These are phyloP conservation scores for Akanthomyces muscarius DNA, from an alignment of 2,329 filamentous ascomycete species.

Conservation along the genomic window DNA sequence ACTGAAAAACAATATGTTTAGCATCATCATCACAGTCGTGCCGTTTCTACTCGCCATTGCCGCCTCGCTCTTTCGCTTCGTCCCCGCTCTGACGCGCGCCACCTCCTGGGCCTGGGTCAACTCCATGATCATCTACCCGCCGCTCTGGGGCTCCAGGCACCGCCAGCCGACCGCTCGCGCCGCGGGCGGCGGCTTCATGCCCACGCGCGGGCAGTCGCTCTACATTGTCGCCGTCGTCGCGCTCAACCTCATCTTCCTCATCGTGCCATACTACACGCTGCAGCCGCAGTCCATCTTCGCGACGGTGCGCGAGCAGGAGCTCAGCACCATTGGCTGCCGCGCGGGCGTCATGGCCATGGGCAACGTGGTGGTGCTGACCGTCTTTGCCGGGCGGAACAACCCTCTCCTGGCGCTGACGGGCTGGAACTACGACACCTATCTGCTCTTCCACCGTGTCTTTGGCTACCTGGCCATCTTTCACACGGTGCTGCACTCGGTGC, in stretches of 20 bases:
- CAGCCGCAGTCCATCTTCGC: slow-evolving; percentile 28
- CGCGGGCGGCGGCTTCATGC: slow-evolving; percentile 27
- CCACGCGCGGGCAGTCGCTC: slow-evolving; percentile 33
- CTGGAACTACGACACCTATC: slow-evolving; percentile 35
- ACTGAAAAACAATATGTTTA: background rate
- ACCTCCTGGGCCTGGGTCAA: slow-evolving; percentile 27
- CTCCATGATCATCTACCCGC: slow-evolving; percentile 30
- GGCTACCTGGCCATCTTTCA: slow-evolving; percentile 74
- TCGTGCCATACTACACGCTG: slow-evolving; percentile 28
- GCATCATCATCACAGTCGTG: slow-evolving; percentile 25
- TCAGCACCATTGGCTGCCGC: slow-evolving; percentile 34
- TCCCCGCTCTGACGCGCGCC: slow-evolving; percentile 27
- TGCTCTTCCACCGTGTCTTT: slow-evolving; percentile 36
- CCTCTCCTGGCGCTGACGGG: slow-evolving; percentile 32
- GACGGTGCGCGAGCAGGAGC: slow-evolving; percentile 24
- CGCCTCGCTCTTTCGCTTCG: slow-evolving; percentile 33
- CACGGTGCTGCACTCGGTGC: slow-evolving; percentile 52
- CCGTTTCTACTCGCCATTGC: slow-evolving; percentile 30
- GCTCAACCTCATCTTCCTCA: slow-evolving; percentile 32
- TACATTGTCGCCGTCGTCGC: slow-evolving; percentile 32
- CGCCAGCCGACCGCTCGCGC: slow-evolving; percentile 26
- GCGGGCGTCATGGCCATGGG: slow-evolving; percentile 33
- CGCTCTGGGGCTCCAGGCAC: slow-evolving; percentile 30
- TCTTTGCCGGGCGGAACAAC: slow-evolving; percentile 36
- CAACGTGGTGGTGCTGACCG: slow-evolving; percentile 30